Conservation (phyloP, 176 grass and related monocot species). For the Phoenix roebelenii region DNA sequence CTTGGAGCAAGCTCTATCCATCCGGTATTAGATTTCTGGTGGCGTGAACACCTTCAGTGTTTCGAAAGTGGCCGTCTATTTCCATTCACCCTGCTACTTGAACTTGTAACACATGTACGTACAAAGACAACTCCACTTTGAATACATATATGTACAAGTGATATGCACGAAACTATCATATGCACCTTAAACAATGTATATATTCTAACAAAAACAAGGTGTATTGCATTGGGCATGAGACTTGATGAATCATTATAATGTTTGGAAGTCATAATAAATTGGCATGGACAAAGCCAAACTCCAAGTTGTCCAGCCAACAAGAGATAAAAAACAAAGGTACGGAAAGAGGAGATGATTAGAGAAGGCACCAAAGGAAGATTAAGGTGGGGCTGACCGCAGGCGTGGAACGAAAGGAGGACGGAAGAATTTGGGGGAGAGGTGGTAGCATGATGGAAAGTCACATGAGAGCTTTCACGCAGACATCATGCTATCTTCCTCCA, state of each 20-base stretch:
- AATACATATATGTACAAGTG: too few relatives aligned
- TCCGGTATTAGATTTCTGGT: too few relatives aligned
- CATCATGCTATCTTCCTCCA: slow-evolving; percentile 98
- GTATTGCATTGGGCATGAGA: too few relatives aligned
- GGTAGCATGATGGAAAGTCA: slow-evolving; percentile 76
- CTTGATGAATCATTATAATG: neutral
- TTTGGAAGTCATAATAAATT: slow-evolving; percentile 20
- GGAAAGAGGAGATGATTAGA: slow-evolving; percentile 7
- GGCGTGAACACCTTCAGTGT: too few relatives aligned
- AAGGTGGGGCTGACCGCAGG: slow-evolving; percentile 24
- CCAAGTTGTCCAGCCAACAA: neutral
- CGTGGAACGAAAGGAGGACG: slow-evolving; percentile 9
- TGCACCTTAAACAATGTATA: too few relatives aligned
- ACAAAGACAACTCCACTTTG: too few relatives aligned
- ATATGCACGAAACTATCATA: too few relatives aligned
- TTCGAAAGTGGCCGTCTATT: too few relatives aligned
- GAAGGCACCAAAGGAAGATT: neutral
- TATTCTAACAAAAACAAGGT: too few relatives aligned
- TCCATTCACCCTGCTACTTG: too few relatives aligned
- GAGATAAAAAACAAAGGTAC: neutral
- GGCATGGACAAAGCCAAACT: slow-evolving; percentile 26
- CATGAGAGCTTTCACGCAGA: slow-evolving; percentile 93
- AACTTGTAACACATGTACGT: too few relatives aligned
- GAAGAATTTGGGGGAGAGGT: slow-evolving; percentile 24
- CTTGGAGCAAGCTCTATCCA: too few relatives aligned